Base-by-base conservation (phyloP, 2,329 filamentous ascomycete species). In the Xylariaceae sp. region DNA sequence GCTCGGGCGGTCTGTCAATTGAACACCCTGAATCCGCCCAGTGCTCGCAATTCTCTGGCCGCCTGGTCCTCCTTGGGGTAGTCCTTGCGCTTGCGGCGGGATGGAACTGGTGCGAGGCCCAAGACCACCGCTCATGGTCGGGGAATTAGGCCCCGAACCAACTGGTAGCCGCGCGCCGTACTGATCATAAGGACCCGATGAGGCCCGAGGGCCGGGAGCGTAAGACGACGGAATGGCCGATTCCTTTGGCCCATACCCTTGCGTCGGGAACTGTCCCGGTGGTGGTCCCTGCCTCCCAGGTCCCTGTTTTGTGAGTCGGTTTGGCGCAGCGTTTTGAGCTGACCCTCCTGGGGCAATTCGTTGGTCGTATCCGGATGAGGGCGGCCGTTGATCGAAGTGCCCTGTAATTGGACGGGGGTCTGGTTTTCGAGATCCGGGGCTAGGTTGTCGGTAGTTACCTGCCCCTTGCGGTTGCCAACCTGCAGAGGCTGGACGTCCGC, bases 381-480 rank as follows among this genome's bases (percentile, higher is more conserved):
- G 50, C 16, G 65, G 56, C 26, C 70, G 56, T 40, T 65, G 48
- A 53, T 72, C 70, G 21, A 67, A 63, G 44, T 70, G 67, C 43
- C 67, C 67, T 54, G 52, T 70, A 62, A 29, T 50, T 47, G 52
- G 65, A 50, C 56, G 66, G 43, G 57, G 56, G 50, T 65, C 61
- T 67, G 67, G 65, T 20, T 48, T 54, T 37, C 62, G 55, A 49
- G 58, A 73, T 63, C 69, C 77, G 61, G 73, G 77, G 60, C 70
- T 79, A 20, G 65, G 56, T 41, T 69, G 68, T 37, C 75, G 71
- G 58, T 80, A 79, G 1, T 72, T 76, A 2, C 67, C 61, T 0
- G 74, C 73, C 16, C 70, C 65, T 60, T 79, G 78, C 18, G 73
- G 72, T 26, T 78, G 76, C 74, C 76, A 81, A 18, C 78, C 77